Conservation (phyloP, 805 yeast genomes). For the Yarrowia phangngaensis region DNA sequence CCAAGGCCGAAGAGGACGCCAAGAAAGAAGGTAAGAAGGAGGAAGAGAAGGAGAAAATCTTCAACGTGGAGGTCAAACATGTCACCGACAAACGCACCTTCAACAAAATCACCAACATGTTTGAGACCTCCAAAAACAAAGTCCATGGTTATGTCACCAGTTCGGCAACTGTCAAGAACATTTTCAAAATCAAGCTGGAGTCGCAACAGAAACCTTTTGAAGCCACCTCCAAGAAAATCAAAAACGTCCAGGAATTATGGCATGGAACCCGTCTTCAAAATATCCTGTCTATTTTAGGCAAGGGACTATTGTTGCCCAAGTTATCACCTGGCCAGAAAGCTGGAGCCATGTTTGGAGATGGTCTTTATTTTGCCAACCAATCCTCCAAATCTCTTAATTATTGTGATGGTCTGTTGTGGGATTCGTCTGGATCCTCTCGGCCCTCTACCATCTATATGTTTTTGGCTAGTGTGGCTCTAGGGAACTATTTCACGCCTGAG, state of each 20-base stretch:
- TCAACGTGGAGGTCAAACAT: conserved; percentile 14
- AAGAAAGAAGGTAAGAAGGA: background rate
- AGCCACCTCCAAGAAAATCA: conserved; percentile 22
- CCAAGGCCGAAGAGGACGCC: background rate
- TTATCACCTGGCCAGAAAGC: conserved; percentile 21
- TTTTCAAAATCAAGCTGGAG: conserved; percentile 20
- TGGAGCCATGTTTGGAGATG: conserved; percentile 26
- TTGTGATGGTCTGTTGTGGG: conserved; percentile 20
- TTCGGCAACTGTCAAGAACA: conserved; percentile 1
- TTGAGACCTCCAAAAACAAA: conserved; percentile 8
- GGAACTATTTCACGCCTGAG: conserved; percentile 6
- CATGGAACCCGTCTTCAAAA: conserved; percentile 21
- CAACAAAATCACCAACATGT: conserved; percentile 12
- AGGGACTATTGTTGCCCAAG: conserved; percentile 13
- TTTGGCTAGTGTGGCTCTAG: conserved; percentile 18
- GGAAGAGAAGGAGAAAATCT: conserved; percentile 2
- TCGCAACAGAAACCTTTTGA: conserved; percentile 24
- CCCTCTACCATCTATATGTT: conserved; percentile 19
- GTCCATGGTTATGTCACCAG: conserved; percentile 5
- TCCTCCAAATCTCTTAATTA: conserved; percentile 20
- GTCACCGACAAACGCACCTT: conserved; percentile 5
- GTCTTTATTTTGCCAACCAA: conserved; percentile 22
- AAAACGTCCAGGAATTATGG: conserved; percentile 21
- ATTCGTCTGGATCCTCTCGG: background rate
- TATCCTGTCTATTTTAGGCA: conserved; percentile 13